phyloP scores from a whole-genome alignment of 2,329 filamentous ascomycete species.

The Colletotrichum euphorbiae region DNA sequence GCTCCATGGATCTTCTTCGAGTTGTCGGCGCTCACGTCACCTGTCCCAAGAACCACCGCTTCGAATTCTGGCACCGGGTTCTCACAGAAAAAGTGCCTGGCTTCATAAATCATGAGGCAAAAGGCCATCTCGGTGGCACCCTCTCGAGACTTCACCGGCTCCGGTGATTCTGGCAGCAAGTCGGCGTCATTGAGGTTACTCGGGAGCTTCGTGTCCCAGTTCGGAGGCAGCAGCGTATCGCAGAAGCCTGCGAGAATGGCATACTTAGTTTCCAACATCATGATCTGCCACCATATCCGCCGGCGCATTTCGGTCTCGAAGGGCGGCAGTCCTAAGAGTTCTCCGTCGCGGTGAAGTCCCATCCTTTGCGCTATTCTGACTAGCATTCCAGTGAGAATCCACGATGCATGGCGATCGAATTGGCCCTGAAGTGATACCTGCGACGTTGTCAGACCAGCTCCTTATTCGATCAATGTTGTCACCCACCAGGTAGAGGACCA shows the following conservation, averaged over 20 bases:
- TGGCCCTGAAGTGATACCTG: conserved; percentile 67
- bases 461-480: conserved; percentile 62
- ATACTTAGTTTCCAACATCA: conserved; percentile 32
- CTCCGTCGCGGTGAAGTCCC: conserved; percentile 73
- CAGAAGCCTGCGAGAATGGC: conserved; percentile 51
- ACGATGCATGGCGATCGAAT: conserved; percentile 68
- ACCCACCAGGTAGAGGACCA: conserved; percentile 69
- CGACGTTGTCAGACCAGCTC: conserved; percentile 37
- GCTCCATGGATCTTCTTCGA: conserved; percentile 59
- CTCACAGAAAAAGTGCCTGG: conserved; percentile 62
- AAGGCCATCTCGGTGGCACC: conserved; percentile 52
- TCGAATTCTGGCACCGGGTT: conserved; percentile 55
- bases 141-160: conserved; percentile 62
- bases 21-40: conserved; percentile 54
- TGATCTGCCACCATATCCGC: conserved; percentile 70
- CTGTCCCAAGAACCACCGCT: conserved; percentile 51
- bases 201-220: conserved; percentile 59
- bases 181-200: conserved; percentile 70
- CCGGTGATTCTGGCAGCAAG: conserved; percentile 61
- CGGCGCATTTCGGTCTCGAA: conserved; percentile 75
- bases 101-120: conserved; percentile 56
- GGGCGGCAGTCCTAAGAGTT: conserved; percentile 64
- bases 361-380: conserved; percentile 75
- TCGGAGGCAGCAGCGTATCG: conserved; percentile 65
- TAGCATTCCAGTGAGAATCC: conserved; percentile 70